These are phyloP conservation scores for Penicillium alfredii DNA, from an alignment of 495 filamentous ascomycete genomes.

Conservation along the genomic window DNA sequence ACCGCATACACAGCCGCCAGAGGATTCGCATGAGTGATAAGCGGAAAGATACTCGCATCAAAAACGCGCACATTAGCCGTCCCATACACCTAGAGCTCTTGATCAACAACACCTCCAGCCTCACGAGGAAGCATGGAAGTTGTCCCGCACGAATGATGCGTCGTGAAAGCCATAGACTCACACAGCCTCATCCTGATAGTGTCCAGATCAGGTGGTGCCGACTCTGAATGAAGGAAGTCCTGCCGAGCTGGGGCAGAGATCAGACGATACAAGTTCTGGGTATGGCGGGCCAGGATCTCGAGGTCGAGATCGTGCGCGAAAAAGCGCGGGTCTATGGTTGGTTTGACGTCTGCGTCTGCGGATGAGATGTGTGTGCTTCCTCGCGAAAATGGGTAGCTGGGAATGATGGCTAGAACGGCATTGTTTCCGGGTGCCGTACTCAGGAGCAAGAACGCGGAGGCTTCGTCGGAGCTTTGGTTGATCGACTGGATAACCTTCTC, in stretches of 20 bases:
- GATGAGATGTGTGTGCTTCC: constrained; percentile 31
- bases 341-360: constrained; percentile 20
- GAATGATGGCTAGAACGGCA: constrained; percentile 12
- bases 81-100: constrained; percentile 41
- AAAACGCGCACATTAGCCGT: constrained; percentile 46
- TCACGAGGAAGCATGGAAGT: constrained; percentile 32
- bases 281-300: constrained; percentile 23
- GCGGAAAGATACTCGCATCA: constrained; percentile 48
- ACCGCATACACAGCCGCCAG: constrained; percentile 50
- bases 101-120: constrained; percentile 49
- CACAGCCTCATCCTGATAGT: constrained; percentile 5
- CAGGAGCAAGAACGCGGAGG: constrained; percentile 7
- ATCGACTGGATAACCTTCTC: constrained; percentile 7
- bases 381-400: constrained; percentile 30
- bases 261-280: constrained; percentile 9
- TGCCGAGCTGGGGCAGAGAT: background rate
- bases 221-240: constrained; percentile 4
- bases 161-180: constrained; percentile 1
- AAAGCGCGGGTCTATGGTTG: constrained; percentile 27
- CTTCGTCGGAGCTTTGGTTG: constrained; percentile 8
- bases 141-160: constrained; percentile 17
- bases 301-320: constrained; percentile 29
- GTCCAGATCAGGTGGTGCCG: constrained; percentile 1
- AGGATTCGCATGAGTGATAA: constrained; percentile 45
- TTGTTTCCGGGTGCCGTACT: background rate